These are phyloP conservation scores for Daedaleopsis sinensis DNA, from an alignment of 768 basidiomycete species.

Conservation along the genomic window DNA sequence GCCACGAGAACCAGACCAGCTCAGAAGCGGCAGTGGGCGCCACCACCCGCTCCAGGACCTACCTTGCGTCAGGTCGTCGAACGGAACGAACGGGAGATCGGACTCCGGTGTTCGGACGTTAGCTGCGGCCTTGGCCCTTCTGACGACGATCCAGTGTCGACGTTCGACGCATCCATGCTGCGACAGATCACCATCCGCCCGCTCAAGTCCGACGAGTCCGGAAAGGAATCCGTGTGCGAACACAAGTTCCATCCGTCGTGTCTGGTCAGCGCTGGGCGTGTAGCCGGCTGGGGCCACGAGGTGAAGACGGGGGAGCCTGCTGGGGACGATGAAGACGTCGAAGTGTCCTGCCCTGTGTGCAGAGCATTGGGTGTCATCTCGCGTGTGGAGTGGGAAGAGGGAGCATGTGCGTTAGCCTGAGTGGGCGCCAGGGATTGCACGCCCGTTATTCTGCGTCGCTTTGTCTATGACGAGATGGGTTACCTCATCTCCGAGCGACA, in stretches of 20 bases:
- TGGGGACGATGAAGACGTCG: slow-evolving; percentile 41
- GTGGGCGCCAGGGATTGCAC: neutral
- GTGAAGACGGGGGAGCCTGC: slow-evolving; percentile 41
- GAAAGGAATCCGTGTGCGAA: slow-evolving; percentile 45
- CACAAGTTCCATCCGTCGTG: slow-evolving; percentile 78
- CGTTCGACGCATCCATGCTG: slow-evolving; percentile 22
- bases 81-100: slow-evolving; percentile 69
- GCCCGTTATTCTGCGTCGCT: neutral
- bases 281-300: slow-evolving; percentile 58
- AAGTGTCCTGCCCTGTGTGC: slow-evolving; percentile 79
- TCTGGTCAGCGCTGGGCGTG: slow-evolving; percentile 68
- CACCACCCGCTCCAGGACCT: slow-evolving; percentile 65
- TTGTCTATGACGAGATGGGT: slow-evolving; percentile 11
- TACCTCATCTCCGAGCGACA: slow-evolving; percentile 16
- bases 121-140: slow-evolving; percentile 67
- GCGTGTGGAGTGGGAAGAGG: slow-evolving; percentile 62
- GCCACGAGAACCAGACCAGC: slow-evolving; percentile 21
- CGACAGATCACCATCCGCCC: slow-evolving; percentile 41
- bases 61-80: slow-evolving; percentile 78
- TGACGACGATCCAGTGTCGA: slow-evolving; percentile 30
- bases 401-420: slow-evolving; percentile 36
- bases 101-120: slow-evolving; percentile 70
- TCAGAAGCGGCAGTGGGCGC: slow-evolving; percentile 55
- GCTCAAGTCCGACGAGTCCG: slow-evolving; percentile 22
- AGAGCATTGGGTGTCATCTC: slow-evolving; percentile 61